These are phyloP conservation scores for Rubus idaeus DNA, from an alignment of 306 rosid species.

Conservation along the genomic window DNA sequence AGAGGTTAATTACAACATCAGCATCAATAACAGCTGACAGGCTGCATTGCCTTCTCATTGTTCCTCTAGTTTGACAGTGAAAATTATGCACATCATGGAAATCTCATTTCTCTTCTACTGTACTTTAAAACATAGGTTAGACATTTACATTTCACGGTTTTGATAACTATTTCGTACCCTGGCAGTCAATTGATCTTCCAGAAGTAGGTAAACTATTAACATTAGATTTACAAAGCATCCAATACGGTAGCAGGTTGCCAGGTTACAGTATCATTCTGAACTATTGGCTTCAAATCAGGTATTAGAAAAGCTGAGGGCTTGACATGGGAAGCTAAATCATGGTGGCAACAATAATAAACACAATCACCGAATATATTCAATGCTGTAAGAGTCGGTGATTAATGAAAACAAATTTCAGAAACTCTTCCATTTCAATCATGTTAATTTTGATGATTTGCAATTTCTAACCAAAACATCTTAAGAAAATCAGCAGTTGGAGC, in stretches of 20 bases:
- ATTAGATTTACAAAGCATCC: neutral
- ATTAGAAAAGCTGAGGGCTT: neutral
- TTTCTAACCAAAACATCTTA: neutral
- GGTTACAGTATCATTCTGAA: neutral
- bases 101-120: neutral
- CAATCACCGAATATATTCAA: neutral
- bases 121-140: neutral
- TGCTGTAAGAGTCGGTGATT: neutral
- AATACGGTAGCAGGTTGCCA: neutral
- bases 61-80: neutral
- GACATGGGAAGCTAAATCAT: neutral
- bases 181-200: neutral
- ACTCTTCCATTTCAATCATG: neutral
- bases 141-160: neutral
- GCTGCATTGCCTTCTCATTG: neutral
- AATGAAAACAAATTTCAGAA: neutral
- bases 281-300: neutral
- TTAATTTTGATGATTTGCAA: neutral
- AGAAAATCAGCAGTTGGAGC: neutral
- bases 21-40: conserved; percentile 1
- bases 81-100: neutral
- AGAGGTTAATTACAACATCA: neutral
- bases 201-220: neutral
- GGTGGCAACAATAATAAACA: neutral
- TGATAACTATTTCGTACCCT: neutral